phyloP scores from a whole-genome alignment of 164 flowering plant genomes.

The Sextonia rubra region DNA sequence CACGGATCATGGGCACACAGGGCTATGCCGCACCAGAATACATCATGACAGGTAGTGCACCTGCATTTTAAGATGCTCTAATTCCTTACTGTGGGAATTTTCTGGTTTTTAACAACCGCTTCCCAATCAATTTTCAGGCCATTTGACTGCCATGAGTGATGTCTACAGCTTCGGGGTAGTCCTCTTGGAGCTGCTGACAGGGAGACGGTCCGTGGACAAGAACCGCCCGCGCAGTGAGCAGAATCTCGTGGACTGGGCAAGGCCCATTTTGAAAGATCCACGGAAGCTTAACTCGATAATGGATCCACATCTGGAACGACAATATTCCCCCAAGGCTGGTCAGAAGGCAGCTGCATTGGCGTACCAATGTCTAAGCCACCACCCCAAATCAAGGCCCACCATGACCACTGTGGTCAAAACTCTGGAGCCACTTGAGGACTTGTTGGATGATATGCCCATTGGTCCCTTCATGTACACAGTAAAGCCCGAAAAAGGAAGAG shows the following conservation, averaged over 20 bases:
- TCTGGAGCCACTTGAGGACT: conserved; percentile 47
- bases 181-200: conserved; percentile 72
- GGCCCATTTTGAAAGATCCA: conserved; percentile 49
- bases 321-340: conserved; percentile 64
- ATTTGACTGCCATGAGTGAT: conserved; percentile 76
- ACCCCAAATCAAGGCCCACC: conserved; percentile 62
- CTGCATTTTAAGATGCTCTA: background rate
- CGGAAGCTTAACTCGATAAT: conserved; percentile 52
- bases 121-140: conserved; percentile 44
- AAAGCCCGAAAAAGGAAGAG: conserved; percentile 13
- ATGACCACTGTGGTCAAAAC: conserved; percentile 66
- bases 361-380: conserved; percentile 60
- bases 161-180: conserved; percentile 91
- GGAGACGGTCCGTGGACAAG: conserved; percentile 61
- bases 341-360: conserved; percentile 66
- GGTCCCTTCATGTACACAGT: conserved; percentile 61
- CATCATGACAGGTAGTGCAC: conserved; percentile 50
- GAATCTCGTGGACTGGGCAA: conserved; percentile 65
- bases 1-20: conserved; percentile 82
- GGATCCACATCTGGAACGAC: conserved; percentile 79
- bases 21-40: conserved; percentile 97
- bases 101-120: background rate
- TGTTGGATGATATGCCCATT: conserved; percentile 41
- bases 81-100: background rate
- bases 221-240: conserved; percentile 50